Evolutionary conservation across 2,329 filamentous ascomycete species (phyloP), one percentile per base, ranked within the genome.

Genomic region (Tolypocladium ophioglossoides): DNA sequence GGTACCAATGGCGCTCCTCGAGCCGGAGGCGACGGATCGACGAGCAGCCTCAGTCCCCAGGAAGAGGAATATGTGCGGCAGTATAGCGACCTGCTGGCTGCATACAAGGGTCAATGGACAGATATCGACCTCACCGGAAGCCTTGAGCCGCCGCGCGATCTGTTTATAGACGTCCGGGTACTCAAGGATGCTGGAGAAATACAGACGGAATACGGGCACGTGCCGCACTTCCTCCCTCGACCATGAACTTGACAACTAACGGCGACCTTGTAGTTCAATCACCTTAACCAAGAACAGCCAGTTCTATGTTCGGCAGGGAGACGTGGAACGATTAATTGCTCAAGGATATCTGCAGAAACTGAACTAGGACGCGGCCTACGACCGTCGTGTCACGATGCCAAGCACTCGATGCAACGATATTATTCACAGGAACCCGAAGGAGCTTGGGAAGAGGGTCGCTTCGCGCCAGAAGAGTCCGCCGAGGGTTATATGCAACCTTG

Each of bases 281-380:
- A 97, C 88, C 56, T 79, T 99, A 74, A 96, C 91, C 39, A 97
- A 95, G 72, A 97, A 99, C 71, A 96, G 91, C 65, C 94, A 99
- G 68, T 95, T 99, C 67, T 97, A 95, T 66, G 94, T 99, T 40
- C 83, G 92, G 49, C 90, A 96, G 66, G 92, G 90, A 27, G 94
- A 99, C 72, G 94, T 99, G 8, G 94, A 99, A 72, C 82, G 91
- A 51, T 71, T 99, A 62, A 96, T 99, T 64, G 83, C 90, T 18
- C 92, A 97, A 68, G 94, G 94, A 22, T 99, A 96, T 72, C 75
- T 99, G 59, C 91, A 96, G 70, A 91, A 91, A 64, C 78, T 99
- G 61, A 84, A 84, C 30, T 54, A 39, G 48, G 18, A n/a, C 10
- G 10, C 27, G 10, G 27, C 40, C 51, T 41, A 34, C 16, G 10